Base-by-base conservation (phyloP, 495 filamentous ascomycete genomes). In the Penicillium chermesinum region DNA sequence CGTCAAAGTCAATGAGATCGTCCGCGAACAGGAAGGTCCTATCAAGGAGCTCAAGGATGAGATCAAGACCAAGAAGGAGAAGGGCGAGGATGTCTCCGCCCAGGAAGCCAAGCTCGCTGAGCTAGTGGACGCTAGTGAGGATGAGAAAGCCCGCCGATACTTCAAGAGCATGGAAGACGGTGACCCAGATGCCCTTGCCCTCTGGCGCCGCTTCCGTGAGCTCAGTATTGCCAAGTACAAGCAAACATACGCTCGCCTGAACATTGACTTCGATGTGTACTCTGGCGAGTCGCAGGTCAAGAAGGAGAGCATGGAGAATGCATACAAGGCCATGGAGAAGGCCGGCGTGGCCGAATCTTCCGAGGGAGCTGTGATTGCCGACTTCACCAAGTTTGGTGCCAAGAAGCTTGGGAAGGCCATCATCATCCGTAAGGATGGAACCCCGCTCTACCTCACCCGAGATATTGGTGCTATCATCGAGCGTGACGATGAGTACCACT, bases 241-340 rank as follows among this genome's bases (percentile, higher is more conserved):
- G 66, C 70, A 82, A 54, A 88, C 88, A 2, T 91, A 91, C 57
- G 82, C 85, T 30, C 79, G 88, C 44, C 77, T 93, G 15, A 96
- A 96, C 69, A 96, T 98, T 61, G 76, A 82, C 48, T 98, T 91
- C 57, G 91, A 96, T 62, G 84, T 89, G 44, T 98, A 98, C 73
- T 87, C 85, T 27, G 91, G 91, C 27, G 93, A 98, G 69, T 91
- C 87, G n/a, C 88, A 94, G 61, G 86, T 98, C 42, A 79, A 81
- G 46, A 79, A 85, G 53, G 87, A 88, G 60, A 82, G 81, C 52
- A 95, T 98, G 88, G 70, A 71, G 44, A 74, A 80, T 13, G 85
- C 81, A 21, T 70, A 71, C 45, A 59, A 75, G 44, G 64, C 72
- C 18, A 81, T 96, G 78, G 74, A 80, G 60, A 80, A 87, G 45